Conservation (phyloP, 805 yeast genomes). For the Kuraishia molischiana region DNA sequence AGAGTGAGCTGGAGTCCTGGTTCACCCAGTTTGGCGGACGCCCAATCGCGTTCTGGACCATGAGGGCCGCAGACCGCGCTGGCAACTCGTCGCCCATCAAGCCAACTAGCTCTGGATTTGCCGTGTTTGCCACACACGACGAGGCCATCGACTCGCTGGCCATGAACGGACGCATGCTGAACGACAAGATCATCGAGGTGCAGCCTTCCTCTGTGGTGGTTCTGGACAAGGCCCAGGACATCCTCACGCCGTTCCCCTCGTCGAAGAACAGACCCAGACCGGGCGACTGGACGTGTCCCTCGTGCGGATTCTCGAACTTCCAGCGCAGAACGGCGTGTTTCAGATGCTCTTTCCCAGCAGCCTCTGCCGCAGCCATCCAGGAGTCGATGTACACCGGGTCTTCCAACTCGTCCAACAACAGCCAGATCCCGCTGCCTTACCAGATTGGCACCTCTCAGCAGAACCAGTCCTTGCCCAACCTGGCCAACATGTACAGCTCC, state of each 20-base stretch:
- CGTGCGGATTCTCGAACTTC: slow-evolving; percentile 91
- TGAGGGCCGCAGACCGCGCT: slow-evolving; percentile 18
- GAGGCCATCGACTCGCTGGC: slow-evolving; percentile 73
- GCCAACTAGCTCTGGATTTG: slow-evolving; percentile 66
- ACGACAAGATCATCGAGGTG: slow-evolving; percentile 71
- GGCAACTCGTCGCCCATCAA: slow-evolving; percentile 15
- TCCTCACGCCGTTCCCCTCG: slow-evolving; percentile 76
- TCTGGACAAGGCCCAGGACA: slow-evolving; percentile 73
- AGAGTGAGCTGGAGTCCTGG: slow-evolving; percentile 86
- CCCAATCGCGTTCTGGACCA: slow-evolving; percentile 85
- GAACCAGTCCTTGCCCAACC: not conserved
- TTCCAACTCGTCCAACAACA: not conserved
- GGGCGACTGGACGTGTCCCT: slow-evolving; percentile 97
- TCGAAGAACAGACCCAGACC: slow-evolving; percentile 86
- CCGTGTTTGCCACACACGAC: slow-evolving; percentile 74
- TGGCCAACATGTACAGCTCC: not conserved
- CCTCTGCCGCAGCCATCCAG: slow-evolving; percentile 60
- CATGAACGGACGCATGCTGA: slow-evolving; percentile 67
- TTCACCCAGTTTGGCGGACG: slow-evolving; percentile 79
- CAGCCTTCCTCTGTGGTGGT: slow-evolving; percentile 78
- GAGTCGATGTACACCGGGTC: slow-evolving; percentile 37
- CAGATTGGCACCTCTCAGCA: not conserved
- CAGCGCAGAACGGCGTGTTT: slow-evolving; percentile 92
- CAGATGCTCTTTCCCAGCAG: slow-evolving; percentile 82
- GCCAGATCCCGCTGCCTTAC: slow-evolving; percentile 3